Conservation (phyloP, 2,329 filamentous ascomycete species). For the Cladosporium sp. region DNA sequence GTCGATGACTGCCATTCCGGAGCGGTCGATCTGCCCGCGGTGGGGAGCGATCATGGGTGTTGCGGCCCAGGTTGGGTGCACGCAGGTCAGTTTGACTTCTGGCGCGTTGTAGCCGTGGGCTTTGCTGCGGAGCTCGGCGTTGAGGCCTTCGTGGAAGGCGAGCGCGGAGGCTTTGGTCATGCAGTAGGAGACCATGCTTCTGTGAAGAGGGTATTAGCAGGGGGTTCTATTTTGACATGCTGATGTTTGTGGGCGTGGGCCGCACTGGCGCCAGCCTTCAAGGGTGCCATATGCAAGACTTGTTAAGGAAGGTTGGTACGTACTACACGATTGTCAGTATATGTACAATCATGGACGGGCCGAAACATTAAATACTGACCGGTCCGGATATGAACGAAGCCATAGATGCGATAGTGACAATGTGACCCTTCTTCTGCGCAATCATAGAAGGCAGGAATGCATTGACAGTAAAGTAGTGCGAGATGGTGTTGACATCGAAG, state of each 20-base stretch:
- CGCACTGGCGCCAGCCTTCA: background rate
- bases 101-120: constrained; percentile 39
- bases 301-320: background rate
- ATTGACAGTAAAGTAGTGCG: constrained; percentile 52
- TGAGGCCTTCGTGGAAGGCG: constrained; percentile 54
- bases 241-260: background rate
- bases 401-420: constrained; percentile 57
- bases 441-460: constrained; percentile 57
- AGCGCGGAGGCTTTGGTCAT: constrained; percentile 54
- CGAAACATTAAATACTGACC: background rate
- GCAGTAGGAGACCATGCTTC: constrained; percentile 49
- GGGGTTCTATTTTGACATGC: background rate
- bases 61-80: constrained; percentile 45
- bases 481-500: constrained; percentile 55
- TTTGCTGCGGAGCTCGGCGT: constrained; percentile 43
- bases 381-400: constrained; percentile 47
- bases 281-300: background rate
- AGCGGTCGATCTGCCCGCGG: constrained; percentile 35
- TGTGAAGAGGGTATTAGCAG: background rate
- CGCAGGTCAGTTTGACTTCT: constrained; percentile 45
- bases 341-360: background rate
- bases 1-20: constrained; percentile 38
- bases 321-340: constrained; percentile 4
- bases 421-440: constrained; percentile 53
- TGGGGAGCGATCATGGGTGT: constrained; percentile 42